Base-by-base conservation (phyloP, 164 flowering plant species). In the Liquidambar formosana region DNA sequence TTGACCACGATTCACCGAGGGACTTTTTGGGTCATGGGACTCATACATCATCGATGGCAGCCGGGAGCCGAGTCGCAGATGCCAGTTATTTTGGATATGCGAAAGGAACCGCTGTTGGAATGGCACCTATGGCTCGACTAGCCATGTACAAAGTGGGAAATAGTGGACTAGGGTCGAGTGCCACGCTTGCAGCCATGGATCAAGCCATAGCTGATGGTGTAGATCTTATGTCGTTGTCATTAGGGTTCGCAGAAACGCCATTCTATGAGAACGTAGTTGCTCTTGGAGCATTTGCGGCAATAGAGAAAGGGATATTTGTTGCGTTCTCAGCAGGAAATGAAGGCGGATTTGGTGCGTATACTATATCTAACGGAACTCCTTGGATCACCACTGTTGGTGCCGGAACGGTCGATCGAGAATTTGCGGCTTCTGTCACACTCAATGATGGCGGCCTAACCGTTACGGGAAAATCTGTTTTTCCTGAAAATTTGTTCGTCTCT, bases 61-160 rank as follows among this genome's bases (percentile, higher is more conserved):
- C 75, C 0, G 87, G 85, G 10, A 71, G 56, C 33, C 54, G 4
- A 0, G 81, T 80, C 0, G 53, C 0, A 0, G 38, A 46, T 3
- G 82, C 70, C 0, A 46, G 56, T 25, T 73, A 75, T 57, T 84
- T 76, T 44, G 85, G 88, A 0, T 82, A 82, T 48, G 82, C 88
- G 0, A 58, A 66, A 59, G 88, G 88, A 1, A 73, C 75, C 6
- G 82, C 85, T 10, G 54, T 5, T 2, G 87, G 87, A 8, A 18
- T 81, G 0, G 83, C 84, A 1, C 80, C 80, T 1, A 21, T 15
- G 27, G 82, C 88, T 0, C 33, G 79, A 46, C 38, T 84, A 0
- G 85, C 88, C 22, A 80, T 84, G 81, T 84, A 84, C 79, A 84
- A 84, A n/a, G n/a, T n/a, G n/a, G n/a, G n/a, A n/a, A n/a, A n/a